Evolutionary conservation across 495 filamentous ascomycete species (phyloP), one percentile per base, ranked within the genome.

Genomic region (Aspergillus sclerotioniger): DNA sequence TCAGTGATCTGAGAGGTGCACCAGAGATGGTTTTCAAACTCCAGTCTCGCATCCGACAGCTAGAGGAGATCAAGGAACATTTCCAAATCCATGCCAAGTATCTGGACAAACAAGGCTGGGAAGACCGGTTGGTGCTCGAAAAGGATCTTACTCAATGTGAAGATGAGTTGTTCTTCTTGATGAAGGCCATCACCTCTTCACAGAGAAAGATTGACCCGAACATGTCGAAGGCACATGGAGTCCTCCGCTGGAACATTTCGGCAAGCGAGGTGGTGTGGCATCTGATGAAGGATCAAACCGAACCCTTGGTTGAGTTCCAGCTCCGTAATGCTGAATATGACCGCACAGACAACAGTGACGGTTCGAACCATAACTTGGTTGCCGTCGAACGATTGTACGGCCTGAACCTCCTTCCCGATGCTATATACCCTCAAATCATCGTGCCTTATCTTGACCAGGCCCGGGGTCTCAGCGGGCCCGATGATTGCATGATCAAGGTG

Each of bases 121-220:
- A 93, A 60, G 92, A 96, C 68, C 84, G 91, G 32, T 74, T 96
- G 60, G 68, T 84, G 8, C 82, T 99, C 21, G 94, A 98, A 64
- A 86, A 89, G 43, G 94, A 99, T 66, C 77, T 99, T 53, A 82
- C 89, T 16, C 84, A 82, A 49, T 97, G 89, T 66, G 95, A 98
- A 67, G 95, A 99, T 66, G 95, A 99, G 72, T 75, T 99, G 33
- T 99, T 99, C 78, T 99, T 99, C 76, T 88, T 98, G 82, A 97
- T 98, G 95, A 97, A 99, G 64, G 94, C 94, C 19, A 98, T 99
- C 71, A 99, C 93, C 0, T 93, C 92, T 3, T 92, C 92, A 8
- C 94, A 99, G 67, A 77, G 92, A 56, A 93, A 91, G 66, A 84
- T 84, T 46, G 91, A 90, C 48, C 81, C 83, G 7, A 71, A 70